Percentiles rank a stretch among this genome's conserved stretches.
phyloP scores from a whole-genome alignment of 23 red algal species.

The Gracilaria caudata region DNA sequence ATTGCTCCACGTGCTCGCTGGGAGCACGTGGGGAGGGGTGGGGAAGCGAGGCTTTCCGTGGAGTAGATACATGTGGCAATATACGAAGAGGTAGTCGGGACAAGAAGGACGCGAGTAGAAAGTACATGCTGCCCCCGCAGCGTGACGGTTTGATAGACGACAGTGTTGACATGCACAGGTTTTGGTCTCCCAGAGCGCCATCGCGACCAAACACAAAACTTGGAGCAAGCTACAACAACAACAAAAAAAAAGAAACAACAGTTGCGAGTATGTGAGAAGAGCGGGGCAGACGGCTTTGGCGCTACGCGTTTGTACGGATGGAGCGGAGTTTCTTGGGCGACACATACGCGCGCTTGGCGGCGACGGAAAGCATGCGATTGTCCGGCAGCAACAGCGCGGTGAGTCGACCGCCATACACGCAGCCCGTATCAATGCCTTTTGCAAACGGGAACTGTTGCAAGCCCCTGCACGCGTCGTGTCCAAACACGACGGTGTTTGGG shows the following conservation, averaged over 20 bases:
- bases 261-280: neutral
- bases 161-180: neutral
- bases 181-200: neutral
- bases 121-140: too few species aligned
- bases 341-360: constrained; percentile 87
- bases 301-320: neutral
- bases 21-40: too few species aligned
- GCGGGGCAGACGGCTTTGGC: too few species aligned
- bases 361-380: constrained; percentile 80
- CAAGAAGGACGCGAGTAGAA: too few species aligned
- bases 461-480: constrained; percentile 91
- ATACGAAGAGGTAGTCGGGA: too few species aligned
- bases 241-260: neutral
- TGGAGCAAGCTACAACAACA: too few species aligned
- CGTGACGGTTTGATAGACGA: too few species aligned
- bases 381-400: constrained; percentile 93
- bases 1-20: too few species aligned
- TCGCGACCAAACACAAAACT: too few species aligned
- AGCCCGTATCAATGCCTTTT: constrained; percentile 94
- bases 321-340: constrained; percentile 21
- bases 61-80: too few species aligned
- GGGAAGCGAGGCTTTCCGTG: too few species aligned
- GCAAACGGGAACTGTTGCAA: constrained; percentile 83
- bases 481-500: constrained; percentile 89
- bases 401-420: constrained; percentile 93